Conservation (phyloP, 768 basidiomycete genomes). For the Lentinula sp. region DNA sequence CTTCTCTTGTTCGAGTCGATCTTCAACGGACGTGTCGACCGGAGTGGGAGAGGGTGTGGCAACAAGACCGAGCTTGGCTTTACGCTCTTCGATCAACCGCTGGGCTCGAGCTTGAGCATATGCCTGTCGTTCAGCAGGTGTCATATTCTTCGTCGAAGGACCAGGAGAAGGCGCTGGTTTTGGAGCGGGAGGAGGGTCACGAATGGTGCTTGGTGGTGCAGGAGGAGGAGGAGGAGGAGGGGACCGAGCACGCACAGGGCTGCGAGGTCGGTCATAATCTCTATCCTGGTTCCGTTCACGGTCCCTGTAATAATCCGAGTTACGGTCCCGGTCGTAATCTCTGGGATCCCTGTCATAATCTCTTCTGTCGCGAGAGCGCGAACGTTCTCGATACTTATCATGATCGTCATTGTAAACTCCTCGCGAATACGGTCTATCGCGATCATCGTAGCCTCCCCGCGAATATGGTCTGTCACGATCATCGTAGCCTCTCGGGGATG, state of each 20-base stretch:
- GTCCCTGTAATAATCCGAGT: conserved; percentile 18
- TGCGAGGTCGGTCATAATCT: conserved; percentile 40
- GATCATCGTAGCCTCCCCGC: conserved; percentile 28
- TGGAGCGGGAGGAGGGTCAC: conserved; percentile 45
- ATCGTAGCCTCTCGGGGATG: conserved; percentile 31
- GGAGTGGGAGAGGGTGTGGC: conserved; percentile 36
- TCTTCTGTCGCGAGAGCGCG: conserved; percentile 1
- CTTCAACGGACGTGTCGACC: conserved; percentile 78
- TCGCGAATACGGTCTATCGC: conserved; percentile 15
- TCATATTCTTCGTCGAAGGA: conserved; percentile 69
- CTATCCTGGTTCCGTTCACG: conserved; percentile 25
- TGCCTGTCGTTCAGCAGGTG: conserved; percentile 74
- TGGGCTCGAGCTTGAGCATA: conserved; percentile 77
- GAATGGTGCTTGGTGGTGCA: conserved; percentile 27
- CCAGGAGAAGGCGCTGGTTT: conserved; percentile 53
- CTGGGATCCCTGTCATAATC: conserved; percentile 9
- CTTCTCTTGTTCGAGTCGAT: conserved; percentile 79
- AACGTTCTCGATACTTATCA: conserved; percentile 21
- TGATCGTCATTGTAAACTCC: conserved; percentile 27
- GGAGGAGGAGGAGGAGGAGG: conserved; percentile 48
- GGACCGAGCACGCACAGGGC: conserved; percentile 31
- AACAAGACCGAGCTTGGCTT: conserved; percentile 75
- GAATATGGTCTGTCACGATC: conserved; percentile 21
- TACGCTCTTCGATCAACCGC: conserved; percentile 77
- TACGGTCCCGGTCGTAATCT: conserved; percentile 19